Evolutionary conservation across 495 filamentous ascomycete genomes (phyloP), one percentile per base, ranked within the genome.

Genomic region (Amphirosellinia nigrospora): DNA sequence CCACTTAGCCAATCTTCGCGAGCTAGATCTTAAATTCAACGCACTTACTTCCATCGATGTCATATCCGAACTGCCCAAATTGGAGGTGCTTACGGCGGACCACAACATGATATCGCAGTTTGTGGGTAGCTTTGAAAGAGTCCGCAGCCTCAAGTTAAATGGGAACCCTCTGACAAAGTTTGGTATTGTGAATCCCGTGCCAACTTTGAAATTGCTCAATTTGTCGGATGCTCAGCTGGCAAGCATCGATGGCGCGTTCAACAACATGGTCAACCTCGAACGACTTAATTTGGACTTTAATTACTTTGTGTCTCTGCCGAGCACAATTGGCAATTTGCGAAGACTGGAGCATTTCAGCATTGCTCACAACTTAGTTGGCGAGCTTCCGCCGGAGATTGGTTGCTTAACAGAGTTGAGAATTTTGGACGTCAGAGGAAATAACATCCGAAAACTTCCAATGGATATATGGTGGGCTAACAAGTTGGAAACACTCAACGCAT

Each of bases 1-100:
- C 56, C 82, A 89, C 13, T 82, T 98, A 15, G 81, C 83, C 45
- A 97, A 90, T 72, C 82, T 99, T 64, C 94, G 92, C 72, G 95
- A 98, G 78, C 86, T 98, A 39, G 96, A 99, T 79, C 89, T 96
- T 66, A 92, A 96, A 46, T 98, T 94, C 83, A 99, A 99, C 76
- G 85, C 85, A 4, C 90, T 99, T 59, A 86, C 88, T 53, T 92
- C 88, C 76, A 97, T 99, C 72, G 93, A 98, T 76, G 86, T 93
- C 58, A 85, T 97, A 59, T 89, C 91, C 2, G 85, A 90, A 53
- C 85, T 99, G 21, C 96, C 96, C 19, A 90, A 91, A 52, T 81
- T 99, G 28, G 96, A 98, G 79, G 90, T 92, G 72, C 80, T 98
- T 13, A 89, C 92, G 64, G 89, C 93, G 30, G 94, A 95, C 53